phyloP scores from a whole-genome alignment of 768 basidiomycete species.

The Pleurotus tuoliensis region DNA sequence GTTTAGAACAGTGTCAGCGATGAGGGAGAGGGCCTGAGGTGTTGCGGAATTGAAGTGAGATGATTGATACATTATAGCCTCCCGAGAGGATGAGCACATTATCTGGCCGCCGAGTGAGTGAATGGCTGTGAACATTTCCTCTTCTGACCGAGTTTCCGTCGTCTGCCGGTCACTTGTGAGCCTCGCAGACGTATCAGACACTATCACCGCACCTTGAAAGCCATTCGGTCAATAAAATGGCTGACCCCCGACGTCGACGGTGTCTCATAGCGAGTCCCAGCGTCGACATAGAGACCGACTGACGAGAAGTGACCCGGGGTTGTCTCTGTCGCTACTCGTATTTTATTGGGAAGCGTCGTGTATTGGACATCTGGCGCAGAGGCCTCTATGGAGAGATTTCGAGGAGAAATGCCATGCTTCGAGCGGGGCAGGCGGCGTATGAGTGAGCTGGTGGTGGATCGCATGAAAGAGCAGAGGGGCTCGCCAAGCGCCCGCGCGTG shows the following conservation, averaged over 20 bases:
- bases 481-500: too few relatives aligned
- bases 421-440: neutral
- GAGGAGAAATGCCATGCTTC: neutral
- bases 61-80: constrained; percentile 97
- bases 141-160: constrained; percentile 65
- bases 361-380: constrained; percentile 42
- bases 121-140: constrained; percentile 77
- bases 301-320: constrained; percentile 94
- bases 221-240: constrained; percentile 93
- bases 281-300: constrained; percentile 90
- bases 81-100: constrained; percentile 84
- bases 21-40: constrained; percentile 77
- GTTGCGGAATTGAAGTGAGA: constrained; percentile 86
- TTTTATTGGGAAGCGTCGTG: constrained; percentile 87
- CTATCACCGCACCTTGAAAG: constrained; percentile 74
- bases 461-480: neutral
- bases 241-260: constrained; percentile 71
- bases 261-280: constrained; percentile 87
- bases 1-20: constrained; percentile 86
- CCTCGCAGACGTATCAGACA: neutral
- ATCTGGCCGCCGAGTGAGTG: constrained; percentile 89
- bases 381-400: constrained; percentile 1
- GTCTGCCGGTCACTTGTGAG: constrained; percentile 43
- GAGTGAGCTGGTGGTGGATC: constrained; percentile 2
- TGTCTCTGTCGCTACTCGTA: constrained; percentile 87